Evolutionary conservation across 306 rosid genomes (phyloP).

Genomic region (Clitoria ternatea): DNA sequence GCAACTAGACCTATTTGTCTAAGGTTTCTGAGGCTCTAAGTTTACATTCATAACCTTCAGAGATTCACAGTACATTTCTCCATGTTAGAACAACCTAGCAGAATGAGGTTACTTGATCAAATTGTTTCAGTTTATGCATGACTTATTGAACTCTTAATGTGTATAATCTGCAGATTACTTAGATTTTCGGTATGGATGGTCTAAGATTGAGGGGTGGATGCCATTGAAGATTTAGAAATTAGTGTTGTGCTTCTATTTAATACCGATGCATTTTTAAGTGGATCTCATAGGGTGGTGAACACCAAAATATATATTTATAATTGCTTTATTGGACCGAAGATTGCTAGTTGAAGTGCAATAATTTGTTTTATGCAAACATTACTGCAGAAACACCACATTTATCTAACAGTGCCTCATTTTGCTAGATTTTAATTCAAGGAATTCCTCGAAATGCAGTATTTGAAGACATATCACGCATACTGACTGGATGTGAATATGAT

Average conservation of each 20-base stretch:
- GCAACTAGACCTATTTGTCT: not conserved
- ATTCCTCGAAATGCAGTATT: slow-evolving; percentile 27
- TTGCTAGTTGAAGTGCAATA: slow-evolving; percentile 14
- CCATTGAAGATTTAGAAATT: not conserved
- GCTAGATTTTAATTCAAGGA: slow-evolving; percentile 71
- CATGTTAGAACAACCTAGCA: not conserved
- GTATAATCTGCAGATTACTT: not conserved
- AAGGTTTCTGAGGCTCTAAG: not conserved
- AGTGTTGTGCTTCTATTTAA: not conserved
- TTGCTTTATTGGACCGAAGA: not conserved
- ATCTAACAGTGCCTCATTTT: slow-evolving; percentile 18
- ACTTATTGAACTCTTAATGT: not conserved
- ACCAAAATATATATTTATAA: not conserved
- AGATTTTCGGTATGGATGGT: not conserved
- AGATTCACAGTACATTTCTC: not conserved
- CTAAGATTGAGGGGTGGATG: not conserved
- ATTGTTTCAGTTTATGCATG: not conserved
- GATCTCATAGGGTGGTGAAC: not conserved
- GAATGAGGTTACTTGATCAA: not conserved
- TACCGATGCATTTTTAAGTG: not conserved
- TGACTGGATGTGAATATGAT: slow-evolving; percentile 55
- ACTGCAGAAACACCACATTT: not conserved
- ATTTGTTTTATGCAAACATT: not conserved
- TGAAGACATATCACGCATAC: slow-evolving; percentile 54
- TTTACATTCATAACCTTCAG: not conserved